Conservation (phyloP, 768 basidiomycete species). For the Dentipellis fragilis region DNA sequence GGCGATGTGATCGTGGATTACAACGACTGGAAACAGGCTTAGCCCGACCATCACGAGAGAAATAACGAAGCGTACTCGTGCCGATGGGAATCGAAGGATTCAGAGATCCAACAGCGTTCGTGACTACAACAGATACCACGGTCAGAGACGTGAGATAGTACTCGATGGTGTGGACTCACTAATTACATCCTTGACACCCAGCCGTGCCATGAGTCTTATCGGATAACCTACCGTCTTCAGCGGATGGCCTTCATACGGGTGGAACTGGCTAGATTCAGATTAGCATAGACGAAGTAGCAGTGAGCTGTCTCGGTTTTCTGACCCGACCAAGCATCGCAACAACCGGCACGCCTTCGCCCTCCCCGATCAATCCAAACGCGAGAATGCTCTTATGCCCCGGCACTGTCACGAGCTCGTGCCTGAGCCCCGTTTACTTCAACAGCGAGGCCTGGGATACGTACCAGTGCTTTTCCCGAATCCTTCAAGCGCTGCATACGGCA, state of each 20-base stretch:
- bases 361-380: conserved; percentile 72
- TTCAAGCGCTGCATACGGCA: conserved; percentile 59
- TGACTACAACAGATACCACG: conserved; percentile 38
- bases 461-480: conserved; percentile 77
- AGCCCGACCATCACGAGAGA: conserved; percentile 7
- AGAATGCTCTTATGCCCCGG: conserved; percentile 72
- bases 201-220: conserved; percentile 64
- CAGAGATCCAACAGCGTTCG: conserved; percentile 81
- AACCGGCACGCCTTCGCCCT: conserved; percentile 56
- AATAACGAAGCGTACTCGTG: conserved; percentile 41
- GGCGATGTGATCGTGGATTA: conserved; percentile 77
- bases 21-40: conserved; percentile 46
- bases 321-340: conserved; percentile 88
- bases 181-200: conserved; percentile 69
- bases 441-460: conserved; percentile 17
- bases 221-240: conserved; percentile 67
- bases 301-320: conserved; percentile 14
- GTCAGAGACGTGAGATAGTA: not conserved
- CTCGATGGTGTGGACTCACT: conserved; percentile 34
- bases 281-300: not conserved
- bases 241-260: conserved; percentile 76
- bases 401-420: conserved; percentile 31
- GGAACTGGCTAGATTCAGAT: conserved; percentile 42
- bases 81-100: conserved; percentile 68
- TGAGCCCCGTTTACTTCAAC: no score